A percentile compares a stretch with the other conserved stretches of the same genome.
Conservation (phyloP, 768 basidiomycete species). For the Strobilomyces dryophilus region DNA sequence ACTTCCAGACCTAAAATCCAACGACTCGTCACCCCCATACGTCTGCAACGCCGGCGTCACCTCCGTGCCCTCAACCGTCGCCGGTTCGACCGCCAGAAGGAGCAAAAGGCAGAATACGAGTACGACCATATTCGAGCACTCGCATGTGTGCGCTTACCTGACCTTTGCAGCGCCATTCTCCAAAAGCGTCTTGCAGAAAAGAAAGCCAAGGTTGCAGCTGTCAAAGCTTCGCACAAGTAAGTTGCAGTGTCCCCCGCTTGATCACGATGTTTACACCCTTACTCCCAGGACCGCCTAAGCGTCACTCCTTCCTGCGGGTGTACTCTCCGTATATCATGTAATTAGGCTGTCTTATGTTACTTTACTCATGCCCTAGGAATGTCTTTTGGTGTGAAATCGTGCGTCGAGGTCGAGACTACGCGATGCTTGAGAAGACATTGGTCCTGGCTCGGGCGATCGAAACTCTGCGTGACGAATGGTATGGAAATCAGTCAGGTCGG, state of each 20-base stretch:
- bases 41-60: constrained; percentile 95
- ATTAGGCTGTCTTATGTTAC: constrained; percentile 21
- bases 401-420: no score
- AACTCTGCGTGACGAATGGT: no score
- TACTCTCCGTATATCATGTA: constrained; percentile 22
- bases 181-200: constrained; percentile 90
- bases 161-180: constrained; percentile 52
- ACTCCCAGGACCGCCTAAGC: constrained; percentile 20
- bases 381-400: no score
- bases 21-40: constrained; percentile 90
- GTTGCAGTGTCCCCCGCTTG: constrained; percentile 9
- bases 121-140: constrained; percentile 30
- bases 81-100: constrained; percentile 87
- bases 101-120: constrained; percentile 94
- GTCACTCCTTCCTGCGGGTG: constrained; percentile 2
- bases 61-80: constrained; percentile 84
- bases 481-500: no score
- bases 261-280: not conserved
- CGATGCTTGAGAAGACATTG: no score
- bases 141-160: not conserved
- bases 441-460: no score
- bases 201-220: constrained; percentile 85
- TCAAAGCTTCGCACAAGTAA: constrained; percentile 80
- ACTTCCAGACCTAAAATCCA: constrained; percentile 85
- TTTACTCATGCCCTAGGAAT: constrained; percentile 2